Percentiles rank a stretch among this genome's conserved stretches.
Conservation (phyloP, 805 yeast species). For the Candida nemodendra region DNA sequence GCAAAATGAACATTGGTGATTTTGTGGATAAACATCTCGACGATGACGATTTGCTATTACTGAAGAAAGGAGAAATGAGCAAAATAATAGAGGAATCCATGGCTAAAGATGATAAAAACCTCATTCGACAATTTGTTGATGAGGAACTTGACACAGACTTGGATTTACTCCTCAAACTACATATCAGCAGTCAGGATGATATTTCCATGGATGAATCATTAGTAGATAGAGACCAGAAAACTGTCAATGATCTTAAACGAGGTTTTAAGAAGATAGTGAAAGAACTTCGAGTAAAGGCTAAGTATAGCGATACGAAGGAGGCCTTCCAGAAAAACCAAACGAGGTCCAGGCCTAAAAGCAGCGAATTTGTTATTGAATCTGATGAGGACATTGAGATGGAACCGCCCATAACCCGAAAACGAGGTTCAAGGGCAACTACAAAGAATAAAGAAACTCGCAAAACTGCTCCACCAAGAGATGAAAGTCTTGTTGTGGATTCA, state of each 20-base stretch:
- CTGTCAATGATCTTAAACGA: constrained; percentile 24
- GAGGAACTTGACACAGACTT: constrained; percentile 54
- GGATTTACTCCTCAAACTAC: constrained; percentile 45
- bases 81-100: constrained; percentile 71
- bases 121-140: constrained; percentile 63
- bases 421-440: not conserved
- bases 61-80: constrained; percentile 75
- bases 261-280: constrained; percentile 31
- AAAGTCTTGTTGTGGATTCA: constrained; percentile 8
- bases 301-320: constrained; percentile 1
- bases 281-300: constrained; percentile 21
- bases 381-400: constrained; percentile 10
- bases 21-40: constrained; percentile 62
- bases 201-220: constrained; percentile 4
- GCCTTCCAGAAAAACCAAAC: not conserved
- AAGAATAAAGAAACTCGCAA: not conserved
- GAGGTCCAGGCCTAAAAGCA: not conserved
- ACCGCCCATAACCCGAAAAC: too few species aligned
- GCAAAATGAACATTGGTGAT: constrained; percentile 34
- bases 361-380: not conserved
- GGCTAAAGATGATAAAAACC: constrained; percentile 77
- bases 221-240: constrained; percentile 9
- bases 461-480: not conserved
- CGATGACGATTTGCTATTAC: constrained; percentile 60
- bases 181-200: constrained; percentile 36